Conservation (phyloP, 1,284 basidiomycete species). For the Leccinum griseonigrum region DNA sequence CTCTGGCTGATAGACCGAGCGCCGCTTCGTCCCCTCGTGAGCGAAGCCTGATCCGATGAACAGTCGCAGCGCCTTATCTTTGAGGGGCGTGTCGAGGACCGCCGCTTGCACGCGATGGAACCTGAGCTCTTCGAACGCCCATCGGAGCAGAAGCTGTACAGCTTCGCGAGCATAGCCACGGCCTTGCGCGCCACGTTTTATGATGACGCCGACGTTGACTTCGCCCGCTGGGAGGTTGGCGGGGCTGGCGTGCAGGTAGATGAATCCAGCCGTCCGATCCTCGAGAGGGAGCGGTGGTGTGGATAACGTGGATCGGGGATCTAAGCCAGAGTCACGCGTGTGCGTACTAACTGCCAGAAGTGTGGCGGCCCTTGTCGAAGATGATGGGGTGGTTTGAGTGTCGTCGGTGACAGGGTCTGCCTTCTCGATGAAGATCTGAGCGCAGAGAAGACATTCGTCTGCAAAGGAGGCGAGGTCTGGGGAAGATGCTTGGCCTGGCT, state of each 20-base stretch:
- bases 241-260: constrained; percentile 42
- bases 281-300: accelerated
- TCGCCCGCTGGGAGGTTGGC: constrained; percentile 37
- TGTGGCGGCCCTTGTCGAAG: background rate
- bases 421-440: constrained; percentile 15
- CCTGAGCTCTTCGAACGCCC: constrained; percentile 46
- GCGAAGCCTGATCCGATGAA: constrained; percentile 51
- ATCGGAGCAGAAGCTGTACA: constrained; percentile 41
- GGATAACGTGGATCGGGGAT: background rate
- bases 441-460: constrained; percentile 31
- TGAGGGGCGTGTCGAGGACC: constrained; percentile 42
- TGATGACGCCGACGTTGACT: constrained; percentile 50
- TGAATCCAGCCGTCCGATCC: constrained; percentile 34
- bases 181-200: constrained; percentile 36
- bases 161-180: constrained; percentile 46
- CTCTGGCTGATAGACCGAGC: constrained; percentile 44
- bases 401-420: background rate
- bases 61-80: constrained; percentile 39
- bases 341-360: too few relatives aligned
- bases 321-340: background rate
- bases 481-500: constrained; percentile 26
- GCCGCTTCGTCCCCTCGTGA: constrained; percentile 58
- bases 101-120: constrained; percentile 58
- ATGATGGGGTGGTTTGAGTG: background rate
- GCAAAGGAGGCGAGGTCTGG: constrained; percentile 24